These are phyloP conservation scores for Acacia acuminata DNA, from an alignment of 306 rosid genomes.

Conservation along the genomic window DNA sequence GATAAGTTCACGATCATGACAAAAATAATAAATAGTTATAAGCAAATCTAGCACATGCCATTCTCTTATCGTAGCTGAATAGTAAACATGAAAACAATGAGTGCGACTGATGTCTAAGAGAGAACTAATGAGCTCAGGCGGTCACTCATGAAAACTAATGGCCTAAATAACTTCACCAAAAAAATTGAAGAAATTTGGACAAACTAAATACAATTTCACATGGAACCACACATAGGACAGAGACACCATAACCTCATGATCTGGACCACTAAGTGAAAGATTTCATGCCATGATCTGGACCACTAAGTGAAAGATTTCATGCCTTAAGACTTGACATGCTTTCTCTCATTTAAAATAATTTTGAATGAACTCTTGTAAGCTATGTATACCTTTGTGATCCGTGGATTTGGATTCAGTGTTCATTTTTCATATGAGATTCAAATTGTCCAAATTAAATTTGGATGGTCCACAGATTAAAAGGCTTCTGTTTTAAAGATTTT, in stretches of 20 bases:
- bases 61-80: slow-evolving; percentile 16
- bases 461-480: too few relatives aligned
- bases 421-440: too few relatives aligned
- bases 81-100: slow-evolving; percentile 14
- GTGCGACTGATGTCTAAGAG: background rate
- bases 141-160: too few relatives aligned
- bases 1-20: slow-evolving; percentile 34
- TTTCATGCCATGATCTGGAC: background rate
- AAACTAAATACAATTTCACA: background rate
- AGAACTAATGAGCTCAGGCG: too few relatives aligned
- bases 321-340: too few relatives aligned
- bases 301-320: background rate
- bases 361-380: too few relatives aligned
- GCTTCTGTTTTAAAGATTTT: too few relatives aligned
- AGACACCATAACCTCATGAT: background rate
- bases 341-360: too few relatives aligned
- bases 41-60: slow-evolving; percentile 17
- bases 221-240: background rate
- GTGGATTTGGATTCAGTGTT: too few relatives aligned
- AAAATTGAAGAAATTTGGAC: background rate
- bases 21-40: slow-evolving; percentile 22
- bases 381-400: too few relatives aligned
- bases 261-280: background rate
- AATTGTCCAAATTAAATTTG: too few relatives aligned
- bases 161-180: too few relatives aligned